Conservation (phyloP, 2,329 filamentous ascomycete species). For the Sarocladiaceae sp. region DNA sequence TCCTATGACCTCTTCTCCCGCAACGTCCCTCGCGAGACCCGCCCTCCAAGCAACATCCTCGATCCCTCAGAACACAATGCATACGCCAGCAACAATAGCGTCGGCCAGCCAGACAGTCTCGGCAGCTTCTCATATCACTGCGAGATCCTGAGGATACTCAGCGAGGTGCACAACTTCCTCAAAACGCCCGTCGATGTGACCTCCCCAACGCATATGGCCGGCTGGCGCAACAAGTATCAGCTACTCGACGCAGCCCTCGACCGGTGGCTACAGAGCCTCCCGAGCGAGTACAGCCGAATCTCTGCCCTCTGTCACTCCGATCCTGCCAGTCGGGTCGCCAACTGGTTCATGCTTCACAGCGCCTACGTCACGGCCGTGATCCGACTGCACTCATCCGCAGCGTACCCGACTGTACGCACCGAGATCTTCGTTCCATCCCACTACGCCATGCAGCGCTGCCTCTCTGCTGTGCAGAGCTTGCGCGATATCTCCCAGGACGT, state of each 20-base stretch:
- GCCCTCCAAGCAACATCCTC: slow-evolving; percentile 16
- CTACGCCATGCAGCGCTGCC: slow-evolving; percentile 38
- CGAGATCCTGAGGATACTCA: slow-evolving; percentile 36
- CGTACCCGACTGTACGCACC: slow-evolving; percentile 33
- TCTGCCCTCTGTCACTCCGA: slow-evolving; percentile 38
- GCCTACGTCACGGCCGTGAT: slow-evolving; percentile 38
- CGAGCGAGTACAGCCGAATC: slow-evolving; percentile 39
- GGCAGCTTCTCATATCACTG: slow-evolving; percentile 40
- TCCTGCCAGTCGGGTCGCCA: slow-evolving; percentile 37
- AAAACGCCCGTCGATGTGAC: slow-evolving; percentile 33
- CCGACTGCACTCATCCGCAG: slow-evolving; percentile 36
- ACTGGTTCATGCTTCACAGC: slow-evolving; percentile 40
- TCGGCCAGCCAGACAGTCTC: slow-evolving; percentile 35
- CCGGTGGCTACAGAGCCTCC: slow-evolving; percentile 34
- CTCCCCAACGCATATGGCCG: slow-evolving; percentile 29
- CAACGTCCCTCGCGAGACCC: slow-evolving; percentile 36
- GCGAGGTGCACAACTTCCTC: slow-evolving; percentile 36
- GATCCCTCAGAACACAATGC: background rate
- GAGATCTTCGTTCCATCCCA: slow-evolving; percentile 36
- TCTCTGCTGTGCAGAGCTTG: slow-evolving; percentile 37
- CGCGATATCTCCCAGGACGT: slow-evolving; percentile 37
- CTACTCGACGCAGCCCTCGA: slow-evolving; percentile 32
- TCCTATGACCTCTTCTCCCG: slow-evolving; percentile 39
- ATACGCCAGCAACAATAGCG: slow-evolving; percentile 11
- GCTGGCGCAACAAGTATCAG: slow-evolving; percentile 35